phyloP scores from a whole-genome alignment of 257 asterid genomes.

The Fraxinus excelsior region DNA sequence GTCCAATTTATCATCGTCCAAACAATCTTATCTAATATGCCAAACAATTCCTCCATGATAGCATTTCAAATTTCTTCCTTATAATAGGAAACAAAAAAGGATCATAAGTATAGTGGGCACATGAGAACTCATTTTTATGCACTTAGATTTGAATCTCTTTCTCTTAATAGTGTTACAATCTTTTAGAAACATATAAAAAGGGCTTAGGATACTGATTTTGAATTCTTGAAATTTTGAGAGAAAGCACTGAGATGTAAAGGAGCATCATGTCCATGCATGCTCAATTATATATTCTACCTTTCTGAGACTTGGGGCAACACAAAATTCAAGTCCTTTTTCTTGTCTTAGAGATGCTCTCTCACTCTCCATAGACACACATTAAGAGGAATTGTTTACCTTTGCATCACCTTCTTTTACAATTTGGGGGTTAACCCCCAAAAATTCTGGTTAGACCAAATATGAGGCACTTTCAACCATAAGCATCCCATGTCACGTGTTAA shows the following conservation, averaged over 20 bases:
- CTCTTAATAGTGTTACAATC: no score
- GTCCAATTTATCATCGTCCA: no score
- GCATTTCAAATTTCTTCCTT: background rate
- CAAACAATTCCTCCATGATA: background rate
- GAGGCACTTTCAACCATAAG: conserved; percentile 36
- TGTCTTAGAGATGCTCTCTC: conserved; percentile 12
- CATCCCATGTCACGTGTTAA: conserved; percentile 46
- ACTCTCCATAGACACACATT: background rate
- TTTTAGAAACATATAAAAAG: background rate
- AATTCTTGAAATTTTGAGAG: conserved; percentile 28
- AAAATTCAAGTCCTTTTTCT: conserved; percentile 23
- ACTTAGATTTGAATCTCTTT: background rate
- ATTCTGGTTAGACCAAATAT: conserved; percentile 25
- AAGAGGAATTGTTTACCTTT: conserved; percentile 27
- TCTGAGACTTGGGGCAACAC: conserved; percentile 19
- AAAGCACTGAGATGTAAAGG: conserved; percentile 22
- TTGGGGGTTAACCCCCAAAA: conserved; percentile 29
- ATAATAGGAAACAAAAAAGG: background rate
- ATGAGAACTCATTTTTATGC: background rate
- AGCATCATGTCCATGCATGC: background rate
- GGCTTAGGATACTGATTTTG: conserved; percentile 32
- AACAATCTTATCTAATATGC: no score
- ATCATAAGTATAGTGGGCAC: background rate
- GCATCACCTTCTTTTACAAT: conserved; percentile 24
- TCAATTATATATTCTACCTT: conserved; percentile 21